Conservation (phyloP, 2,329 filamentous ascomycete genomes). For the Zasmidium citrigriseum region DNA sequence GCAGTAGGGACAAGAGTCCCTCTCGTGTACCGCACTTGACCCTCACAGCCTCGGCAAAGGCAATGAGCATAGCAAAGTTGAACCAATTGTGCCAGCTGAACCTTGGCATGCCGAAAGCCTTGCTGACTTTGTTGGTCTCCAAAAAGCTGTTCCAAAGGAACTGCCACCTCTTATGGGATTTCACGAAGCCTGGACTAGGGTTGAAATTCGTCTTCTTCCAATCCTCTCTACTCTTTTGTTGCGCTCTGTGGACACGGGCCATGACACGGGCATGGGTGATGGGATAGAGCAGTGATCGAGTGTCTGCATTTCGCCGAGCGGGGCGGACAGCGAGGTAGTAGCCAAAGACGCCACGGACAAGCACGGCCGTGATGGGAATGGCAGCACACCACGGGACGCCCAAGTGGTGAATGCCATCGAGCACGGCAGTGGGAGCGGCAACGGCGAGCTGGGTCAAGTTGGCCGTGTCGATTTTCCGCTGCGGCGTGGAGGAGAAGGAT, state of each 20-base stretch:
- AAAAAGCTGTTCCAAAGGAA: not conserved
- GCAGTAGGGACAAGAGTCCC: slow-evolving; percentile 28
- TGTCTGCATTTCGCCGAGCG: slow-evolving; percentile 19
- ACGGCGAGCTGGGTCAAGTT: not conserved
- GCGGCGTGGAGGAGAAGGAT: slow-evolving; percentile 28
- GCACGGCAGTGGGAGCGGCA: slow-evolving; percentile 17
- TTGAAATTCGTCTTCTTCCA: too few species aligned
- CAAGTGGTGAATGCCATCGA: slow-evolving; percentile 29
- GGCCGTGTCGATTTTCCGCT: slow-evolving; percentile 15
- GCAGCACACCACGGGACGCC: slow-evolving; percentile 36
- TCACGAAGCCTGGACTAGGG: too few species aligned
- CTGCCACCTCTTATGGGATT: too few species aligned
- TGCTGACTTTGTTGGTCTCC: slow-evolving; percentile 13
- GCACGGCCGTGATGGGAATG: slow-evolving; percentile 30
- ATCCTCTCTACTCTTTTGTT: too few species aligned
- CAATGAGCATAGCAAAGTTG: slow-evolving; percentile 29
- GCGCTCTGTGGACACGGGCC: not conserved
- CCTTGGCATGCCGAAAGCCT: slow-evolving; percentile 18
- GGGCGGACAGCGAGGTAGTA: slow-evolving; percentile 28
- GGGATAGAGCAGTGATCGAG: slow-evolving; percentile 9
- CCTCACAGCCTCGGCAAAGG: slow-evolving; percentile 30
- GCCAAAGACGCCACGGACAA: slow-evolving; percentile 30
- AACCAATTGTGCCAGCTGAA: slow-evolving; percentile 9
- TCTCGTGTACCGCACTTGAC: slow-evolving; percentile 28
- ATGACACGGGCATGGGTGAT: not conserved